Conservation (phyloP, 1,284 basidiomycete species). For the Inonotus hispidus region DNA sequence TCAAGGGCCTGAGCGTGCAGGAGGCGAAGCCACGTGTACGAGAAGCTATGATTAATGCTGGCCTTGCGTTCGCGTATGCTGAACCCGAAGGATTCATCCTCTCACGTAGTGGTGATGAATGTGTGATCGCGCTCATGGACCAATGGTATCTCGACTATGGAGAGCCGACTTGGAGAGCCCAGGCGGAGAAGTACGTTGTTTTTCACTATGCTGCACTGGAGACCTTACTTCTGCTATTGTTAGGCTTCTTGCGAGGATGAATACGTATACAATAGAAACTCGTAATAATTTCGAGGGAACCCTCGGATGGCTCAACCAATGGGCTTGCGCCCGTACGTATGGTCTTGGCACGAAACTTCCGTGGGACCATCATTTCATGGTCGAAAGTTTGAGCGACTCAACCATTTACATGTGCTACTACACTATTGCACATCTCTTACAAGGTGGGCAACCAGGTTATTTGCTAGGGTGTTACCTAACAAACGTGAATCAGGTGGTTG, state of each 20-base stretch:
- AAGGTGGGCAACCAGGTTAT: conserved; percentile 45
- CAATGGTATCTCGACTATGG: conserved; percentile 99
- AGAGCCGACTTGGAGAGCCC: conserved; percentile 81
- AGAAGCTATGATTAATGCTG: conserved; percentile 75
- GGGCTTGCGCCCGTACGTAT: conserved; percentile 97
- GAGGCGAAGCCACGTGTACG: conserved; percentile 91
- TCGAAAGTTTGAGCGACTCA: conserved; percentile 96
- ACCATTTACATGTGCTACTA: conserved; percentile 99
- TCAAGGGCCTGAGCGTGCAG: conserved; percentile 82
- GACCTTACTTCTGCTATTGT: conserved; percentile 9
- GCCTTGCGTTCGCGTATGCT: conserved; percentile 85
- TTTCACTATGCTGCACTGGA: not conserved
- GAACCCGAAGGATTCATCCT: conserved; percentile 94
- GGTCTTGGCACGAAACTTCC: conserved; percentile 95
- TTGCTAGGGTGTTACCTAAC: conserved; percentile 1
- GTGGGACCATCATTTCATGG: conserved; percentile 96
- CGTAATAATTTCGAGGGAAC: conserved; percentile 90
- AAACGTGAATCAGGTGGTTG: conserved; percentile 53
- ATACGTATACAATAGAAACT: conserved; percentile 87
- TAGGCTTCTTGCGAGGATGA: conserved; percentile 82
- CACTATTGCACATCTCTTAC: conserved; percentile 87
- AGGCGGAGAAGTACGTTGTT: conserved; percentile 71
- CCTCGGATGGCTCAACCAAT: conserved; percentile 94
- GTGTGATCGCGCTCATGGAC: conserved; percentile 96
- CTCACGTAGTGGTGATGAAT: conserved; percentile 90